Conservation (phyloP, 2,329 filamentous ascomycete genomes). For the Geosmithia putterillii region DNA sequence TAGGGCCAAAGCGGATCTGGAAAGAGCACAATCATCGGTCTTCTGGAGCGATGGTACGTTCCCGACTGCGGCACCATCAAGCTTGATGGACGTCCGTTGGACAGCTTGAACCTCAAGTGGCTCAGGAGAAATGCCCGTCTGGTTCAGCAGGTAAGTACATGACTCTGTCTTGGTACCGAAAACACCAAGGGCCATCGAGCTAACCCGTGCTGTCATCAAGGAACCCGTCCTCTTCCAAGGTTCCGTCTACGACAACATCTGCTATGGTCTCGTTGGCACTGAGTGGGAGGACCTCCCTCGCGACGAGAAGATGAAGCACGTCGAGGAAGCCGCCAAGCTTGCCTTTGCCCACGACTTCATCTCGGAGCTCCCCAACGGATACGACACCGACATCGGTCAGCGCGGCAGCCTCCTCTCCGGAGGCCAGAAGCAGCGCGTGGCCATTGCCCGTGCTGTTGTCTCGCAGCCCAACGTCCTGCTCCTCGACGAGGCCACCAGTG, state of each 20-base stretch:
- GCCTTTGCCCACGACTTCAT: constrained; percentile 95
- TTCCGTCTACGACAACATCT: constrained; percentile 81
- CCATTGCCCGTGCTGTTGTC: constrained; percentile 70
- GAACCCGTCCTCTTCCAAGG: constrained; percentile 86
- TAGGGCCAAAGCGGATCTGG: constrained; percentile 23
- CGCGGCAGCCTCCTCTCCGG: constrained; percentile 69
- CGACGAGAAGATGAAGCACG: constrained; percentile 43
- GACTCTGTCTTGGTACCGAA: too few relatives aligned
- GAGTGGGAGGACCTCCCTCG: constrained; percentile 15
- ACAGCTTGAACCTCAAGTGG: constrained; percentile 23
- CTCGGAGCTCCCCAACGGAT: constrained; percentile 66
- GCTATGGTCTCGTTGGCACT: constrained; percentile 79
- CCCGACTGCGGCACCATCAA: constrained; percentile 18
- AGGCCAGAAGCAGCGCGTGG: constrained; percentile 43
- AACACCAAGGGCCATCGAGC: neutral
- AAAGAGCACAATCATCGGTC: constrained; percentile 25
- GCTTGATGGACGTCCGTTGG: constrained; percentile 20
- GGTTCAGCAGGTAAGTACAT: constrained; percentile 16
- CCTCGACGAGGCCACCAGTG: constrained; percentile 89
- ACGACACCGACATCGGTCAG: constrained; percentile 91
- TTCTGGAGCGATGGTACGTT: constrained; percentile 27
- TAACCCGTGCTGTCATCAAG: constrained; percentile 40
- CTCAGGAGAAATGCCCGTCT: constrained; percentile 22
- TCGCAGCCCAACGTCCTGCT: constrained; percentile 85
- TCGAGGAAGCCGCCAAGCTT: constrained; percentile 74